Conservation (phyloP, 306 rosid genomes). For the Vachellia collinsii region DNA sequence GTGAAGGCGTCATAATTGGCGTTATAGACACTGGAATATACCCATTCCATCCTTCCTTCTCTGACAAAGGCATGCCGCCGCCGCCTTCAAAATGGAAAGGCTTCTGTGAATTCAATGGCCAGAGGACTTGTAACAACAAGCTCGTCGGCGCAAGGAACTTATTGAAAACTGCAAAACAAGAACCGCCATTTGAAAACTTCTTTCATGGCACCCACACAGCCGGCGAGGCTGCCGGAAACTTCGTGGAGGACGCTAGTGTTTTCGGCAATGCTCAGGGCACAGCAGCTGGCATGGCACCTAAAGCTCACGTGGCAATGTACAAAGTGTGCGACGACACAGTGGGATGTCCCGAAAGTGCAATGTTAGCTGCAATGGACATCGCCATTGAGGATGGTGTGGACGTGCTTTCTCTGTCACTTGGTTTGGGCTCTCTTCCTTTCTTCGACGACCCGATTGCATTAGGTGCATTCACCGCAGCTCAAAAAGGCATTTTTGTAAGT, state of each 20-base stretch:
- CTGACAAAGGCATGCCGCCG: conserved; percentile 59
- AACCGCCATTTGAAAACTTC: conserved; percentile 54
- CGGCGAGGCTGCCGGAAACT: conserved; percentile 60
- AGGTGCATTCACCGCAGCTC: conserved; percentile 66
- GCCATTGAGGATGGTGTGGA: conserved; percentile 69
- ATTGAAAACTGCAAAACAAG: conserved; percentile 1
- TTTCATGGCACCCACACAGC: conserved; percentile 85
- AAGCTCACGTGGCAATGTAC: conserved; percentile 68
- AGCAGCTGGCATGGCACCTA: conserved; percentile 71
- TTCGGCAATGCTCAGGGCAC: conserved; percentile 65
- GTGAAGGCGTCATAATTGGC: conserved; percentile 70
- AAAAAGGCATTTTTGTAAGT: conserved; percentile 66
- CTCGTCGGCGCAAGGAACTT: conserved; percentile 69
- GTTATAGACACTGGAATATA: conserved; percentile 64
- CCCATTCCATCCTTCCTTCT: conserved; percentile 68
- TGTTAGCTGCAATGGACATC: conserved; percentile 52
- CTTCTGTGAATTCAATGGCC: conserved; percentile 58
- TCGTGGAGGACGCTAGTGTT: conserved; percentile 47
- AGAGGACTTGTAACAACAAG: conserved; percentile 64
- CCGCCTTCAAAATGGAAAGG: conserved; percentile 86
- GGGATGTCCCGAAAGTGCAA: conserved; percentile 44
- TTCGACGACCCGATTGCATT: conserved; percentile 58
- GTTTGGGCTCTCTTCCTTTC: conserved; percentile 55
- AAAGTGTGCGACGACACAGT: conserved; percentile 39
- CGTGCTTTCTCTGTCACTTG: conserved; percentile 73